These are phyloP conservation scores for Pestalotiopsis sp. DNA, from an alignment of 2,329 filamentous ascomycete species.

Conservation along the genomic window DNA sequence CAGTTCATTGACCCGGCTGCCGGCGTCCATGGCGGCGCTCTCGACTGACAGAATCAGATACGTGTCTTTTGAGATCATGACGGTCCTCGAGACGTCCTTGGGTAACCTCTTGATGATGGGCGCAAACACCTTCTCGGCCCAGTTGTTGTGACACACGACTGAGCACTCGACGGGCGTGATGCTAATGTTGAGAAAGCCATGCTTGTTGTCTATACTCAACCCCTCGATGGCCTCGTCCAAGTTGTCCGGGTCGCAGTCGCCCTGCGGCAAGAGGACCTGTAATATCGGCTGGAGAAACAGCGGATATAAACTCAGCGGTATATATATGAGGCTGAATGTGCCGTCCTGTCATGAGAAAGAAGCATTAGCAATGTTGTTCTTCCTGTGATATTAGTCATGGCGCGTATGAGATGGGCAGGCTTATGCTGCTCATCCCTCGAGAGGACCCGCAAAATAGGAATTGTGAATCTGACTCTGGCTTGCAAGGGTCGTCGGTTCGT, in stretches of 20 bases:
- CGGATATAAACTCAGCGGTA: conserved; percentile 78
- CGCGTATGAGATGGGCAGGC: neutral
- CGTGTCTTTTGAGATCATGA: conserved; percentile 79
- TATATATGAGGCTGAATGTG: conserved; percentile 85
- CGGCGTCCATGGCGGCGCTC: conserved; percentile 87
- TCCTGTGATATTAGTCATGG: conserved; percentile 19
- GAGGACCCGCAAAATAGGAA: conserved; percentile 4
- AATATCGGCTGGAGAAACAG: conserved; percentile 85
- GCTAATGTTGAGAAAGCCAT: conserved; percentile 91
- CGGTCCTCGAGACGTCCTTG: conserved; percentile 49
- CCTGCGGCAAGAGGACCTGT: conserved; percentile 75
- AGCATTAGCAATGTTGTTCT: conserved; percentile 13
- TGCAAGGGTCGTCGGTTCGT: neutral
- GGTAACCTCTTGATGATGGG: conserved; percentile 70
- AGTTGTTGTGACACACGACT: conserved; percentile 79
- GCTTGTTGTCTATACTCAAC: conserved; percentile 55
- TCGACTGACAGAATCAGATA: conserved; percentile 91
- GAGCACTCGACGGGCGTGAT: conserved; percentile 93
- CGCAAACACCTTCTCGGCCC: conserved; percentile 75
- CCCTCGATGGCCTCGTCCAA: conserved; percentile 43
- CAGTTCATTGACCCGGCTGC: conserved; percentile 86
- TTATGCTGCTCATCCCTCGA: neutral
- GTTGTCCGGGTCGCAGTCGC: conserved; percentile 36
- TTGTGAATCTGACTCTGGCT: neutral
- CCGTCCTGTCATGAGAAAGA: conserved; percentile 66